Evolutionary conservation across 345 rosid species (phyloP).

Genomic region (Pugionium dolabratum): DNA sequence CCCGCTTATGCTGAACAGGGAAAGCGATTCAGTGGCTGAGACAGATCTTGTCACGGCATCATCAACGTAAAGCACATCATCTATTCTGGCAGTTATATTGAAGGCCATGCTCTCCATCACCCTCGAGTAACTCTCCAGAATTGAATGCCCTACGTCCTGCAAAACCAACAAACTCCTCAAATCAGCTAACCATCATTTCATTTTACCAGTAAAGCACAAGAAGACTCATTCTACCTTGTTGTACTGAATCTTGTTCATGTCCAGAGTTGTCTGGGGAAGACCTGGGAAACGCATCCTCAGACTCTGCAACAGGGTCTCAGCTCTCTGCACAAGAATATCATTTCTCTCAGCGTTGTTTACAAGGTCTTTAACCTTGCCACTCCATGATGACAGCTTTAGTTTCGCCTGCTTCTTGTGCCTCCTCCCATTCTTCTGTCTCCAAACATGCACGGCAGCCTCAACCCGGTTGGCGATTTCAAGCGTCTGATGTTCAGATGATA

Average conservation of each 20-base stretch:
- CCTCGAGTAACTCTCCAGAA: slow-evolving; percentile 96
- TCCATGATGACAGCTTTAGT: slow-evolving; percentile 62
- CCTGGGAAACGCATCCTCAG: slow-evolving; percentile 82
- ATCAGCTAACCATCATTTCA: background rate
- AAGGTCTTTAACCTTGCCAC: slow-evolving; percentile 91
- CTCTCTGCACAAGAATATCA: slow-evolving; percentile 64
- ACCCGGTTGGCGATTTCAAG: slow-evolving; percentile 79
- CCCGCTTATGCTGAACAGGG: slow-evolving; percentile 67
- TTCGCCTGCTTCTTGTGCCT: slow-evolving; percentile 48
- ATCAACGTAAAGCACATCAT: slow-evolving; percentile 88
- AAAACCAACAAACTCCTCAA: slow-evolving; percentile 2
- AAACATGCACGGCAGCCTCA: slow-evolving; percentile 81
- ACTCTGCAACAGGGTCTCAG: slow-evolving; percentile 74
- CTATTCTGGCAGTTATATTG: slow-evolving; percentile 96
- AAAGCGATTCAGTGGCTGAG: slow-evolving; percentile 58
- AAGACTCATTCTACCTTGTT: slow-evolving; percentile 55
- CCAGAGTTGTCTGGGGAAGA: slow-evolving; percentile 88
- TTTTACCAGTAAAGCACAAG: background rate
- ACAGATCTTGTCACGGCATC: slow-evolving; percentile 63
- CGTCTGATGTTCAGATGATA: slow-evolving; percentile 81
- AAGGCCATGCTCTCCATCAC: slow-evolving; percentile 99
- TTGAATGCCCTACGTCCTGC: slow-evolving; percentile 98
- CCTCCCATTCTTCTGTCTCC: slow-evolving; percentile 70
- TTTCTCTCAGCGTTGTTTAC: slow-evolving; percentile 63
- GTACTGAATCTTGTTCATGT: slow-evolving; percentile 95